Base-by-base conservation (phyloP, 2,329 filamentous ascomycete genomes). In the Trichophyton mentagrophytes region DNA sequence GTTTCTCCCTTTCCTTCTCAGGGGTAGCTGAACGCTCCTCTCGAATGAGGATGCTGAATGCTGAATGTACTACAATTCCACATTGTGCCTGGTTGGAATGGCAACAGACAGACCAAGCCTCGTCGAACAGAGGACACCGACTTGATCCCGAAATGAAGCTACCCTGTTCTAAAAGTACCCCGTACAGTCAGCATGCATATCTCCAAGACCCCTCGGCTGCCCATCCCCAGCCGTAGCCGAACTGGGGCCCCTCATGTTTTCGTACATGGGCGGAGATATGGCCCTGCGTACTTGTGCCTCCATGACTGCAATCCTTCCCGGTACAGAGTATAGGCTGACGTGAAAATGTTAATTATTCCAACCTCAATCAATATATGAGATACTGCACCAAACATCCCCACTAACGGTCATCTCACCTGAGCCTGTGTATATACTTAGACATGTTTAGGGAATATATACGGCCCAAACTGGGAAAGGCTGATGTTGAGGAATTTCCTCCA, bases 101-200 rank as follows among this genome's bases (percentile, higher is more conserved):
- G 49, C 49, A 55, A 55, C 25, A 55, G 27, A 55, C 27, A 3
- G 15, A 6, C 11, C 13, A 27, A 17, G 5, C 49, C 27, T 20
- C 15, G 20, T 30, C 46, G 8, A 38, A 38, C 9, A 38, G 33
- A 38, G 33, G 9, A 30, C 20, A 20, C 25, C 46, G 22, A 38
- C 11, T 38, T 38, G 9, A 22, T 22, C 46, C 17, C 27, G 33
- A 55, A 33, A 36, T 27, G 49, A 55, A 27, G 8, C 27, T 53
- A 2, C 13, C 15, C 27, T 33, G 9, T 15, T 25, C 13, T 17
- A 27, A 13, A 36, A 11, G 30, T 55, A 55, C 27, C 25, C 49
- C 30, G 49, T 55, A 55, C 49, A 55, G 49, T 55, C 49, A 55
- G 27, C 49, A 36, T 33, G 49, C 47, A 53, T 53, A 27, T 27